Conservation (phyloP, 345 rosid species). For the Rhodamnia rubescens region DNA sequence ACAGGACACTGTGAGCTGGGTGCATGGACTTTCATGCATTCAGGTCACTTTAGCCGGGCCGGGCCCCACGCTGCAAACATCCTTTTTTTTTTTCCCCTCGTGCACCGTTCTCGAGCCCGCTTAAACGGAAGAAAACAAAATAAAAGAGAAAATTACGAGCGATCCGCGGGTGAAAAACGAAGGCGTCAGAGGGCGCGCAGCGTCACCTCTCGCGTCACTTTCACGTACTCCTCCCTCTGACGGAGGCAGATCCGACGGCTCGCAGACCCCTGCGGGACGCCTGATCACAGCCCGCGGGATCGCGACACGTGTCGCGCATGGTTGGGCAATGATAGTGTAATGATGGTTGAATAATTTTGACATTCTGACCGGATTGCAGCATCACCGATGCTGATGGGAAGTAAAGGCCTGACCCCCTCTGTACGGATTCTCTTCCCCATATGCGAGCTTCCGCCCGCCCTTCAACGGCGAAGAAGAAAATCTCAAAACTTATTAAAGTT, state of each 20-base stretch:
- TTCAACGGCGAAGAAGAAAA: neutral
- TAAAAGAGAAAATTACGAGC: neutral
- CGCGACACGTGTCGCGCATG: constrained; percentile 14
- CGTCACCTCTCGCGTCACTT: constrained; percentile 4
- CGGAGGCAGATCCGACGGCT: constrained; percentile 23
- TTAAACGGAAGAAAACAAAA: neutral
- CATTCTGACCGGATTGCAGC: constrained; percentile 10
- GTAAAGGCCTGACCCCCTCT: neutral
- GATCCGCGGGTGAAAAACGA: neutral
- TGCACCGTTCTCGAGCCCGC: neutral
- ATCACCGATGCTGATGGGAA: neutral
- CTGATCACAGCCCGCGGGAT: neutral
- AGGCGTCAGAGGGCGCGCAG: neutral
- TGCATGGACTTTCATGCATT: neutral
- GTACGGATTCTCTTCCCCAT: neutral
- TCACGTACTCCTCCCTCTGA: neutral
- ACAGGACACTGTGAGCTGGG: neutral
- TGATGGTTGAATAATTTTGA: constrained; percentile 44
- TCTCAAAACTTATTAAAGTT: neutral
- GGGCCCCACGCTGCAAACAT: neutral
- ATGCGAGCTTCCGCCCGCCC: neutral
- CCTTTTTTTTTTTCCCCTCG: neutral
- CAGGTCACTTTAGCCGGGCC: neutral
- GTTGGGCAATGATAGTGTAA: constrained; percentile 21
- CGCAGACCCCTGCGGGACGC: constrained; percentile 1